Percentiles rank a stretch among this genome's conserved stretches.
phyloP scores from a whole-genome alignment of 441 rosid species.

The Jatropha multifida region DNA sequence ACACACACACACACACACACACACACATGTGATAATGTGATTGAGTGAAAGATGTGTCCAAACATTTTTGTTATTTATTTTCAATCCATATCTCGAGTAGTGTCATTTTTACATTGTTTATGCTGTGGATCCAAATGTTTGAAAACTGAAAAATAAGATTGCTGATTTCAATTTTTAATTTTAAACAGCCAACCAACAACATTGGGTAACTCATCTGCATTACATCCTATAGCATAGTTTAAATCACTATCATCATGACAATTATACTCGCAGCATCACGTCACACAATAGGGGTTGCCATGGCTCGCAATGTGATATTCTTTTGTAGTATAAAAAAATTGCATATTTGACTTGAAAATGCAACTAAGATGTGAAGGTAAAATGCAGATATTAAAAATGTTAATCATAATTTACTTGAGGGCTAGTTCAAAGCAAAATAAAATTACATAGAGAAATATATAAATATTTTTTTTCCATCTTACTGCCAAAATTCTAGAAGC shows the following conservation, averaged over 20 bases:
- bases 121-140: not conserved
- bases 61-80: not conserved
- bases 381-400: not conserved
- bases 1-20: no score
- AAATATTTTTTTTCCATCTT: no score
- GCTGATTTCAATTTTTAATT: not conserved
- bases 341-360: not conserved
- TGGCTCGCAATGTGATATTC: not conserved
- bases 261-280: not conserved
- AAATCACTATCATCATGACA: not conserved
- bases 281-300: not conserved
- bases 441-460: not conserved
- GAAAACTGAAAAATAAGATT: not conserved
- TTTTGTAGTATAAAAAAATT: not conserved
- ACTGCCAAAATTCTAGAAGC: no score
- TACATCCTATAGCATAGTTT: not conserved
- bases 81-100: not conserved
- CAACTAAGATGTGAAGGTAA: not conserved
- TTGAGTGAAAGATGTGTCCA: not conserved
- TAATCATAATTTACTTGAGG: no score
- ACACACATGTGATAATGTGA: not conserved
- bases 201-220: not conserved
- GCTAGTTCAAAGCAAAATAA: not conserved
- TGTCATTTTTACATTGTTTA: not conserved
- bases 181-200: not conserved